Evolutionary conservation across 768 basidiomycete genomes (phyloP), one percentile per base, ranked within the genome.

Genomic region (Paxillus ammoniavirescens): DNA sequence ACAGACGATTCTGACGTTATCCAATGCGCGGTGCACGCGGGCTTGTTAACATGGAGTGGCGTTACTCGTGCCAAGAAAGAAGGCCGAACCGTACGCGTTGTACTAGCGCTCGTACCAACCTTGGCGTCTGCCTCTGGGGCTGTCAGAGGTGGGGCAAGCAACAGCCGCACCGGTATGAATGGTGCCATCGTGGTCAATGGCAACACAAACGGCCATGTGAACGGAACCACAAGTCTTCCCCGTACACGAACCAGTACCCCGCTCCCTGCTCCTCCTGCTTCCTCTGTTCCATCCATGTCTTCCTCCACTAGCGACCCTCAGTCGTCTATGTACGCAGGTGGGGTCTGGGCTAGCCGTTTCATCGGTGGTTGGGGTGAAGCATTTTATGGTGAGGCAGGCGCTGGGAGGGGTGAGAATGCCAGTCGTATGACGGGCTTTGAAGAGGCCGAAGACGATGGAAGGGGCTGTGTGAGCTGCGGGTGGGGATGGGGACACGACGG

Each of bases 401-500:
- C 68, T 4, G 70, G 68, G 18, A 61, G 68, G n/a, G 65, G 58
- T 41, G 65, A 67, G 35, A 59, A 47, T 37, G 56, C 53, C 28
- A 33, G 31, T 21, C 69, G 54, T 54, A 73, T 59, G 66, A 61
- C 59, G 42, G 63, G 54, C 45, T 70, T 64, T 57, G 65, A 75
- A 61, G 69, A 67, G 54, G 71, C 66, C 8, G 77, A 78, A 37
- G 82, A 86, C 54, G 86, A 87, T 60, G 84, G 84, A 26, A 69
- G 84, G 44, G 73, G 77, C 9, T 68, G 87, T 59, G 72, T 78
- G n/a, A 87, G 86, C 66, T 84, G 81, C 8, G 81, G 81, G 0
- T 89, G 89, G 89, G 87, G 88, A n/a, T 82, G 79, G 58, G 83
- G 84, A 2, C 89, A 90, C 57, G 88, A 89, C 56, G 89, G 89